These are phyloP conservation scores for Aegle marmelos DNA, from an alignment of 345 rosid genomes.

Conservation along the genomic window DNA sequence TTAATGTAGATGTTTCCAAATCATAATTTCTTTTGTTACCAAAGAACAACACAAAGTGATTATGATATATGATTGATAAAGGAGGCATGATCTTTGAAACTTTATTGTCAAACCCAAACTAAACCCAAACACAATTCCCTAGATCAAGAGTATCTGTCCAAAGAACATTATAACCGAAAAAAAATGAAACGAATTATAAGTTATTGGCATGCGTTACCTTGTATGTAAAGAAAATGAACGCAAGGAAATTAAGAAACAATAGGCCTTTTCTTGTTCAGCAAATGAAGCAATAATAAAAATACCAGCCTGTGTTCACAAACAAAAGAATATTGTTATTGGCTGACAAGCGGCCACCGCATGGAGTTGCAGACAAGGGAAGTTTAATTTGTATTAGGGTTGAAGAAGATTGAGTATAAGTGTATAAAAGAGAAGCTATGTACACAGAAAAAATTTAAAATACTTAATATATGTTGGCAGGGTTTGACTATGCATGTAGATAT, in stretches of 20 bases:
- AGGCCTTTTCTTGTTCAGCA: conserved; percentile 46
- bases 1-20: background rate
- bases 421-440: conserved; percentile 6
- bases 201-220: conserved; percentile 18
- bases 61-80: background rate
- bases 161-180: background rate
- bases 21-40: conserved; percentile 6
- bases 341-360: background rate
- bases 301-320: conserved; percentile 6
- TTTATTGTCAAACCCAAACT: conserved; percentile 13
- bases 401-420: conserved; percentile 31
- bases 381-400: background rate
- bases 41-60: conserved; percentile 4
- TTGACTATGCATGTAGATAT: conserved; percentile 56
- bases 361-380: conserved; percentile 23
- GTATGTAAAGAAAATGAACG: conserved; percentile 27
- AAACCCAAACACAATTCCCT: conserved; percentile 16
- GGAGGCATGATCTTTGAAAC: background rate
- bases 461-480: conserved; percentile 20
- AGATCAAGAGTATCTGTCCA: conserved; percentile 14
- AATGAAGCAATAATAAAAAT: conserved; percentile 34
- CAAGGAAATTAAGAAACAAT: background rate
- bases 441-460: background rate
- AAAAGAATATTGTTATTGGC: conserved; percentile 10
- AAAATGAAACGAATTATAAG: background rate